Evolutionary conservation across 805 yeast genomes (phyloP).

Genomic region (Wickerhamiella spandovensis): DNA sequence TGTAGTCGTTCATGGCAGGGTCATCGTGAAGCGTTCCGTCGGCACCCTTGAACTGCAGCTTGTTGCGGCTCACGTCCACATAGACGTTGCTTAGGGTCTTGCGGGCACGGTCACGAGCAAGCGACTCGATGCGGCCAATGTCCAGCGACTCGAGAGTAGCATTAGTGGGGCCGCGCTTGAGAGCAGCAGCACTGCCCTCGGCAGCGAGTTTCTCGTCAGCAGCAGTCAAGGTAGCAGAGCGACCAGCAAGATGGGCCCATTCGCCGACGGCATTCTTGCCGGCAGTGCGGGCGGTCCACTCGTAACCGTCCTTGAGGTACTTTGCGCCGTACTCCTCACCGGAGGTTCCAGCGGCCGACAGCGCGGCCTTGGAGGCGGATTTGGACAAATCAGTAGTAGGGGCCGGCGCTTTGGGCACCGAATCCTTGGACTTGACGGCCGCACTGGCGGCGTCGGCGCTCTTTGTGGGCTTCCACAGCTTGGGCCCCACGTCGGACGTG

Average conservation of each 20-base stretch:
- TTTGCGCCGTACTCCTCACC: slow-evolving; percentile 24
- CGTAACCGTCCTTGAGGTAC: slow-evolving; percentile 26
- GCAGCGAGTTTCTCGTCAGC: slow-evolving; percentile 10
- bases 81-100: slow-evolving; percentile 19
- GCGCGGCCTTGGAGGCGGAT: slow-evolving; percentile 24
- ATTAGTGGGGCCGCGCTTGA: slow-evolving; percentile 3
- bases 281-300: slow-evolving; percentile 17
- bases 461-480: slow-evolving; percentile 28
- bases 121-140: slow-evolving; percentile 18
- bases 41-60: slow-evolving; percentile 12
- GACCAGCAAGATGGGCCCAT: slow-evolving; percentile 13
- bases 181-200: slow-evolving; percentile 7
- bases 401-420: slow-evolving; percentile 21
- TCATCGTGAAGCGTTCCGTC: slow-evolving; percentile 13
- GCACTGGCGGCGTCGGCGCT: slow-evolving; percentile 43
- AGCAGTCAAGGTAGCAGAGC: slow-evolving; percentile 3
- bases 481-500: slow-evolving; percentile 22
- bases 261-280: slow-evolving; percentile 2
- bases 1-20: slow-evolving; percentile 12
- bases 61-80: slow-evolving; percentile 12
- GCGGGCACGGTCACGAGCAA: slow-evolving; percentile 23
- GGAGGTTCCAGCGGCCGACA: slow-evolving; percentile 19
- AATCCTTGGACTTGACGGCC: slow-evolving; percentile 31
- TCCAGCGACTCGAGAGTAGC: slow-evolving; percentile 11
- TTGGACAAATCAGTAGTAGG: slow-evolving; percentile 20